Base-by-base conservation (phyloP, 1,284 basidiomycete genomes). In the Hypsizygus ulmarius region DNA sequence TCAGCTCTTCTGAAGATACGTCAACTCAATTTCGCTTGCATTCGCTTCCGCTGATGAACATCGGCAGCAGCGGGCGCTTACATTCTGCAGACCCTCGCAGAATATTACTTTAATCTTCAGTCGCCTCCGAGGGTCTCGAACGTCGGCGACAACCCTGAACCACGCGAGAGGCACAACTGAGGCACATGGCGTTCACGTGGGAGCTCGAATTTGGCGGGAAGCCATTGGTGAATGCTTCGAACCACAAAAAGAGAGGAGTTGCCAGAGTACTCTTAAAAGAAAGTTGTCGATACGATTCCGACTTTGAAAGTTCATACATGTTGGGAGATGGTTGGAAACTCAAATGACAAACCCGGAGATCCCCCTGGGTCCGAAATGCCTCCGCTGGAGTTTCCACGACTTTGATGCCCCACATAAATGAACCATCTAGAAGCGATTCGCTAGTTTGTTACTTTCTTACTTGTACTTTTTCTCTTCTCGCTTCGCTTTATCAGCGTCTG, bases 171-270 rank as follows among this genome's bases (percentile, higher is more conserved):
- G 52, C 64, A 63, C 65, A 64, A 67, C 65, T 65, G 35, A 21
- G 43, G 52, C 64, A 63, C 65, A 64, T 68, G 66, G 65, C 53
- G 48, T 55, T 60, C 66, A 68, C 64, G 64, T 66, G 66, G 64
- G 45, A 11, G 43, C 27, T 34, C 45, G 34, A 49, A n/a, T n/a
- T n/a, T n/a, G n/a, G n/a, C n/a, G n/a, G n/a, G n/a, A n/a, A n/a
- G n/a, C n/a, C n/a, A n/a, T 39, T 27, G 41, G 36, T 37, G n/a
- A 33, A 41, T 37, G 32, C 38, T 34, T 29, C 14, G 12, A 7
- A 25, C 35, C 14, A 28, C 34, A 11, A 38, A 11, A 38, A 38
- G 37, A 38, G 32, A 9, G 12, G 32, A 10, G 1, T 50, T 19
- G 19, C 43, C 38, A 35, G 28, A 45, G 35, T 39, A 38, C 25